Percentiles rank a stretch among this genome's conserved stretches.
phyloP scores from a whole-genome alignment of 345 rosid genomes.

The Noccaea bulbosa region DNA sequence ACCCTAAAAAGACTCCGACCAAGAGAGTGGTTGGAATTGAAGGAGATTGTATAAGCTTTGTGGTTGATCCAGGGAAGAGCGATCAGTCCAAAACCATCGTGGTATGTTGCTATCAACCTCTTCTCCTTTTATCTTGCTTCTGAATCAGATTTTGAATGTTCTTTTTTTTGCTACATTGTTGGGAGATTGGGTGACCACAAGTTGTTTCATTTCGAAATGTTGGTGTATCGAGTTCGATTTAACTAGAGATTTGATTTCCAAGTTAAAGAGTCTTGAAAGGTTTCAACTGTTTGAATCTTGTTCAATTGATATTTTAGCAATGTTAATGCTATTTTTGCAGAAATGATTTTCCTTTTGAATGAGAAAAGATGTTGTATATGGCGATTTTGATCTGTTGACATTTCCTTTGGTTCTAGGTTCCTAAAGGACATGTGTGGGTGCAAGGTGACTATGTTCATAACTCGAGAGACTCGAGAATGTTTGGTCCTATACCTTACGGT shows the following conservation, averaged over 20 bases:
- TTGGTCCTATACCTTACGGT: conserved; percentile 76
- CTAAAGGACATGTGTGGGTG: conserved; percentile 72
- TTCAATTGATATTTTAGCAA: background rate
- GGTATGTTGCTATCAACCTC: conserved; percentile 44
- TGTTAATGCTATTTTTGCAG: background rate
- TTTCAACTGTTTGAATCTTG: background rate
- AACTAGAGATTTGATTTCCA: background rate
- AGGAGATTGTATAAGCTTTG: conserved; percentile 61
- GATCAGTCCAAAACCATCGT: conserved; percentile 47
- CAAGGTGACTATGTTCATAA: conserved; percentile 68
- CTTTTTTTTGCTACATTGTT: conserved; percentile 1
- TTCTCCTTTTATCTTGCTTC: background rate
- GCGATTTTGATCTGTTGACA: background rate
- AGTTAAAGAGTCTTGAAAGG: background rate
- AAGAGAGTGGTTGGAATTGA: conserved; percentile 70
- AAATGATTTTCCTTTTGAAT: background rate
- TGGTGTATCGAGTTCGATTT: conserved; percentile 7
- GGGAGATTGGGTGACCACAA: background rate
- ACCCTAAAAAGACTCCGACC: conserved; percentile 51
- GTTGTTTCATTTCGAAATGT: background rate
- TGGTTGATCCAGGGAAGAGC: conserved; percentile 51
- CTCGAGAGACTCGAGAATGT: conserved; percentile 69
- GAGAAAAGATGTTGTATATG: background rate
- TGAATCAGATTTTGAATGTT: conserved; percentile 11
- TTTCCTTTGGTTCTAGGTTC: conserved; percentile 55